phyloP scores from a whole-genome alignment of 768 basidiomycete species.

The Leccinum disarticulatum region DNA sequence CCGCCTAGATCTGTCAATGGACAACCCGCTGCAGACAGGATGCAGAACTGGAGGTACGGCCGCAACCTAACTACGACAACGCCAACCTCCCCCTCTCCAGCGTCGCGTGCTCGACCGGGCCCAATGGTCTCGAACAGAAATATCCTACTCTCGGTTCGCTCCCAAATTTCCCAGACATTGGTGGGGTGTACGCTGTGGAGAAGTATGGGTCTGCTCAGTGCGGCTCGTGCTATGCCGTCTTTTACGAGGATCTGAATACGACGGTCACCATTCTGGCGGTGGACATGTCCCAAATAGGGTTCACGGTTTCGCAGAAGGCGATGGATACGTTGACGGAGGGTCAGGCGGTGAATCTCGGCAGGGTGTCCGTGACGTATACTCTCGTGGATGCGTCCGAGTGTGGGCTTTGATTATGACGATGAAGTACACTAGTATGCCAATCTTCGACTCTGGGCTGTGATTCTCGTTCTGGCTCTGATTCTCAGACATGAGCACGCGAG shows the following conservation, averaged over 20 bases:
- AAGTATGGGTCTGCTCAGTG: slow-evolving; percentile 27
- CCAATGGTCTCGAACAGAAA: slow-evolving; percentile 36
- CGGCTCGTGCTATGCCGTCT: slow-evolving; percentile 33
- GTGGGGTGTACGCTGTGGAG: slow-evolving; percentile 27
- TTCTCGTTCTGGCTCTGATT: neutral
- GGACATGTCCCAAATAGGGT: slow-evolving; percentile 45
- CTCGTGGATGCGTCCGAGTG: neutral
- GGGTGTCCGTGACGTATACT: slow-evolving; percentile 19
- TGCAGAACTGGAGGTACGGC: neutral
- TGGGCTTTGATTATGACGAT: neutral
- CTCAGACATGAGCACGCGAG: neutral
- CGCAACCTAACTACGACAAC: slow-evolving; percentile 34
- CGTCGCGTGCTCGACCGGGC: slow-evolving; percentile 40
- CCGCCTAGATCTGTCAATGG: no score
- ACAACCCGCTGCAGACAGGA: no score
- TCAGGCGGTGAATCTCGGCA: slow-evolving; percentile 15
- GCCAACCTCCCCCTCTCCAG: slow-evolving; percentile 22
- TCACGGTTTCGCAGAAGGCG: slow-evolving; percentile 34
- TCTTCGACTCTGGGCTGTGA: neutral
- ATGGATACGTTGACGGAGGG: slow-evolving; percentile 26
- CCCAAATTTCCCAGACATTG: slow-evolving; percentile 38
- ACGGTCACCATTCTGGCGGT: slow-evolving; percentile 55
- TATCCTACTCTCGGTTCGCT: slow-evolving; percentile 40
- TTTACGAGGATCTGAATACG: slow-evolving; percentile 29
- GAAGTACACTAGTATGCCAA: neutral